These are phyloP conservation scores for Talaromyces sp. DNA, from an alignment of 2,329 filamentous ascomycete species.

Conservation along the genomic window DNA sequence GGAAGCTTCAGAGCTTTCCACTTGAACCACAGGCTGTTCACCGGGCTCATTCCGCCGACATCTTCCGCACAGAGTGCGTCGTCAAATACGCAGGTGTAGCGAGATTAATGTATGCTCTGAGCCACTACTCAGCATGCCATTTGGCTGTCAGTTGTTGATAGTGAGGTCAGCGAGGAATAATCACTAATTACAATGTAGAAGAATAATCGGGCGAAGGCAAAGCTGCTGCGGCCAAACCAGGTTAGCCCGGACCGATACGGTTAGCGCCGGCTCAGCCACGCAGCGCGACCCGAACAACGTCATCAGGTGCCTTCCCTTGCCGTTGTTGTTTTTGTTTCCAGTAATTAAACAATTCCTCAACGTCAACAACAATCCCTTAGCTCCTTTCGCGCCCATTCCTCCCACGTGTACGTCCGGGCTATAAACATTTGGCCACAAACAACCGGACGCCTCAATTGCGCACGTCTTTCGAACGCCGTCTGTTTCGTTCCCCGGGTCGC, in stretches of 20 bases:
- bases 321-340: not conserved
- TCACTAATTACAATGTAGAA: too few species aligned
- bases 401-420: not conserved
- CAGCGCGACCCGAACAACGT: not conserved
- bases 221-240: not conserved
- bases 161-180: not conserved
- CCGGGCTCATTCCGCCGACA: conserved; percentile 26
- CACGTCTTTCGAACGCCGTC: not conserved
- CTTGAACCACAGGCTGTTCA: conserved; percentile 52
- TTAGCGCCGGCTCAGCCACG: not conserved
- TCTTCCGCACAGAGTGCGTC: conserved; percentile 14
- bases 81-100: not conserved
- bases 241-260: not conserved
- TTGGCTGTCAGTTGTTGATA: not conserved
- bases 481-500: not conserved
- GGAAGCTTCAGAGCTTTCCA: conserved; percentile 60
- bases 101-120: not conserved
- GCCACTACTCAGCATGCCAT: not conserved
- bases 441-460: not conserved
- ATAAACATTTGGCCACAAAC: not conserved
- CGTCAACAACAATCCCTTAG: not conserved
- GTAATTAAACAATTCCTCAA: not conserved
- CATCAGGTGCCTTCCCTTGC: not conserved
- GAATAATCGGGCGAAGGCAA: not conserved
- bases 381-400: not conserved